Percentiles rank a stretch among this genome's conserved stretches.
Evolutionary conservation across 225 moss, liverwort and hornwort species (phyloP).

Genomic region (Pseudisothecium myosuroides): DNA sequence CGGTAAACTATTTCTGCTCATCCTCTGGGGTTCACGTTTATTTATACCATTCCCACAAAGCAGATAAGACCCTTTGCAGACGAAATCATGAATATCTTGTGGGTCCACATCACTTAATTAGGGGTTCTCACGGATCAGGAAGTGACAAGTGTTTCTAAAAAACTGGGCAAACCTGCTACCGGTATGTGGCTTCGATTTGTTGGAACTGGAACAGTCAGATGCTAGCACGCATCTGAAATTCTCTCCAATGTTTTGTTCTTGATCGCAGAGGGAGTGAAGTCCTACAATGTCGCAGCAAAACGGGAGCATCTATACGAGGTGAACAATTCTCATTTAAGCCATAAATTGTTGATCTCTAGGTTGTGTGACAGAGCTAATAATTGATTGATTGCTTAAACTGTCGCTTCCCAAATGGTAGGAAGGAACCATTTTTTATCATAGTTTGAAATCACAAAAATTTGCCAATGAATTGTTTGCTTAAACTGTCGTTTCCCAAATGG

Average conservation of each 20-base stretch:
- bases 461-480: background rate
- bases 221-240: background rate
- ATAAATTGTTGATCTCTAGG: background rate
- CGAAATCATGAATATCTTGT: background rate
- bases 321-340: background rate
- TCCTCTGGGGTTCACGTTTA: background rate
- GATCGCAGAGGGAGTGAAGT: conserved; percentile 68
- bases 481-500: background rate
- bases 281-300: conserved; percentile 79
- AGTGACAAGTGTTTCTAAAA: background rate
- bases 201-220: background rate
- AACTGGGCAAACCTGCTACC: background rate
- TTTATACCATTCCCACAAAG: background rate
- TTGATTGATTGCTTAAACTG: background rate
- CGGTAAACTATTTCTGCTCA: conserved; percentile 19
- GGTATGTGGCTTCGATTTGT: background rate
- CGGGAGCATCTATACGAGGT: conserved; percentile 96
- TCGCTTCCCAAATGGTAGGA: background rate
- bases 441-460: background rate
- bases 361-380: background rate
- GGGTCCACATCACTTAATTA: background rate
- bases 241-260: background rate
- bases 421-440: background rate
- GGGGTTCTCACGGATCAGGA: background rate
- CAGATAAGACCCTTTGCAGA: background rate